Evolutionary conservation across 164 flowering plant species (phyloP), one percentile per base, ranked within the genome.

Genomic region (Sextonia rubra): DNA sequence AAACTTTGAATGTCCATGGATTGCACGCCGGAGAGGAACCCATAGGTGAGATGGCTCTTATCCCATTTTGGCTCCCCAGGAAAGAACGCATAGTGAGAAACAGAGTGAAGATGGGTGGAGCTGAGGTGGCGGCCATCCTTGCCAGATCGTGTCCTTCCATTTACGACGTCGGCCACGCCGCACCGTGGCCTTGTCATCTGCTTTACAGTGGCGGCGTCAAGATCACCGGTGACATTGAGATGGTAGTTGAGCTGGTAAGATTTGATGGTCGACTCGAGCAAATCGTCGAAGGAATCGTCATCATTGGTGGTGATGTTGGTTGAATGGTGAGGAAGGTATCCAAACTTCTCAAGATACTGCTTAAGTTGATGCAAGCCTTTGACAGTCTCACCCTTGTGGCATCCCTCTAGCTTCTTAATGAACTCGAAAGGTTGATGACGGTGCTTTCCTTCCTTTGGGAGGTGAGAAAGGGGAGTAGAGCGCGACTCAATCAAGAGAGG

Each of bases 41-140:
- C 89, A 83, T 88, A 92, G 22, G 85, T 84, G n/a, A 92, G 73
- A 2, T 79, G 60, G 0, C 60, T 74, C 52, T 58, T 58, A 14
- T 90, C 86, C 98, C 98, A 91, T 22, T 76, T 77, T 0, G 94
- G 94, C 62, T 2, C 44, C 14, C 81, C 81, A 1, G 85, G 82
- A 74, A 93, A 93, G 82, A 86, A 89, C 12, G 87, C 3, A 78
- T 79, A 93, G 86, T 24, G 85, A 52, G 14, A 24, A 14, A 14
- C 69, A 48, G 47, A 75, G n/a, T 48, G 56, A 20, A 52, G 1
- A 14, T 4, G 25, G 8, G 69, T 7, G 71, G 61, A 2, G 2
- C 20, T 1, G 68, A 88, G 96, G 1, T 49, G 58, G 44, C 56
- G 20, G 2, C 23, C 4, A 37, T 17, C n/a, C 26, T 70, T 68